These are phyloP conservation scores for Aspergillus caelatus DNA, from an alignment of 2,329 filamentous ascomycete species.

Conservation along the genomic window DNA sequence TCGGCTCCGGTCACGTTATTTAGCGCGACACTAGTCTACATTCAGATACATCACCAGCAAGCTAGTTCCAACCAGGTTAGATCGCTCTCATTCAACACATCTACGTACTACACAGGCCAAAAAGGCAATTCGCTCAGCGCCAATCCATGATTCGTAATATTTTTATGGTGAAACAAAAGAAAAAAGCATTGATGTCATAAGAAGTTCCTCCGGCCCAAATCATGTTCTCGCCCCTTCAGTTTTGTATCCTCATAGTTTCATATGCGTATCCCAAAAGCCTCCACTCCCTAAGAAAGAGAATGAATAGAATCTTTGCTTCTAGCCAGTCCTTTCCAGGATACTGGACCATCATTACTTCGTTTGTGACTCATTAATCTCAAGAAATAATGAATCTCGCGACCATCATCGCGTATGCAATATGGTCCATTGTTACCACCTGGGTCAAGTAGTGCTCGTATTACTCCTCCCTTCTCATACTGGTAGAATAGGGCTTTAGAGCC, in stretches of 20 bases:
- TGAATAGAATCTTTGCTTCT: too few species aligned
- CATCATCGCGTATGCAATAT: background rate
- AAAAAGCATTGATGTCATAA: background rate
- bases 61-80: background rate
- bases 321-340: background rate
- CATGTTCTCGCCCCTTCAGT: too few species aligned
- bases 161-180: background rate
- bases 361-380: background rate
- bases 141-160: background rate
- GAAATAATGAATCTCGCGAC: background rate
- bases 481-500: too few species aligned
- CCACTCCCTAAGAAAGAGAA: too few species aligned
- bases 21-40: background rate
- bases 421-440: too few species aligned
- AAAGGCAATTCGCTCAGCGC: background rate
- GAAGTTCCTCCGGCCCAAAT: background rate
- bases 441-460: too few species aligned
- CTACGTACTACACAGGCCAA: background rate
- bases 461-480: too few species aligned
- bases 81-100: background rate
- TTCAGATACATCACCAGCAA: too few species aligned
- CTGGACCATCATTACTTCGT: background rate
- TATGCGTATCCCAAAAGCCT: too few species aligned
- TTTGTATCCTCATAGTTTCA: too few species aligned
- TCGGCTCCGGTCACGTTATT: constrained; percentile 1